Conservation (phyloP, 2,329 filamentous ascomycete genomes). For the Coniochaeta sp. region DNA sequence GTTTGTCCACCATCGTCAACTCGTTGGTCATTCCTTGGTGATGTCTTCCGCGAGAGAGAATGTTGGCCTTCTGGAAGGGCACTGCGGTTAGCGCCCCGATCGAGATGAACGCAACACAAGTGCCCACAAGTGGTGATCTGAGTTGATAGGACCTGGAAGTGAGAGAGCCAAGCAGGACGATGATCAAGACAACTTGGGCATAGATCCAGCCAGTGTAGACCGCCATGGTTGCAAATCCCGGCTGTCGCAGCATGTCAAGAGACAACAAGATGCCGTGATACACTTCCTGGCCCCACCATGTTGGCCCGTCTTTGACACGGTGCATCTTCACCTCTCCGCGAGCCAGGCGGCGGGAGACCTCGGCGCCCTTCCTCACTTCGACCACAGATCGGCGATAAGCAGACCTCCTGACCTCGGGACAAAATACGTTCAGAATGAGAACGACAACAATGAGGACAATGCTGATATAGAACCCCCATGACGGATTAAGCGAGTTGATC, state of each 20-base stretch:
- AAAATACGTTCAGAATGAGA: slow-evolving; percentile 61
- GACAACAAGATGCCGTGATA: slow-evolving; percentile 62
- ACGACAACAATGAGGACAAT: slow-evolving; percentile 60
- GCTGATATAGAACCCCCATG: slow-evolving; percentile 71
- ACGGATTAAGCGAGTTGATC: slow-evolving; percentile 56
- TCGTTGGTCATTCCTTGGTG: slow-evolving; percentile 56
- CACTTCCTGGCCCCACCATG: slow-evolving; percentile 72
- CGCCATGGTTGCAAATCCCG: slow-evolving; percentile 64
- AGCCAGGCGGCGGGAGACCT: slow-evolving; percentile 52
- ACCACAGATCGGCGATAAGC: slow-evolving; percentile 61
- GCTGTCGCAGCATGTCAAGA: slow-evolving; percentile 64
- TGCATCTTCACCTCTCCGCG: slow-evolving; percentile 73
- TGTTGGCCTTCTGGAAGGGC: slow-evolving; percentile 65
- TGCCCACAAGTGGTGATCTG: slow-evolving; percentile 57
- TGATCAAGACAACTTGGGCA: slow-evolving; percentile 65
- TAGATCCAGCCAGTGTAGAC: slow-evolving; percentile 76
- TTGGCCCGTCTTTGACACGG: slow-evolving; percentile 62
- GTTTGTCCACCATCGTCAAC: slow-evolving; percentile 48
- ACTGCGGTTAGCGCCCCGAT: slow-evolving; percentile 63
- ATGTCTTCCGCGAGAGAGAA: slow-evolving; percentile 59
- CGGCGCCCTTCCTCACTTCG: slow-evolving; percentile 49
- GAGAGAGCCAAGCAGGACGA: slow-evolving; percentile 66
- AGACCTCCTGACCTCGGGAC: slow-evolving; percentile 65
- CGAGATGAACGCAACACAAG: slow-evolving; percentile 58
- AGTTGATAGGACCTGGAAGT: slow-evolving; percentile 61